Percentiles rank a stretch among this genome's conserved stretches.
Evolutionary conservation across 108 stramenopile species (phyloP).

Genomic region (Cyclotella kingstonii): DNA sequence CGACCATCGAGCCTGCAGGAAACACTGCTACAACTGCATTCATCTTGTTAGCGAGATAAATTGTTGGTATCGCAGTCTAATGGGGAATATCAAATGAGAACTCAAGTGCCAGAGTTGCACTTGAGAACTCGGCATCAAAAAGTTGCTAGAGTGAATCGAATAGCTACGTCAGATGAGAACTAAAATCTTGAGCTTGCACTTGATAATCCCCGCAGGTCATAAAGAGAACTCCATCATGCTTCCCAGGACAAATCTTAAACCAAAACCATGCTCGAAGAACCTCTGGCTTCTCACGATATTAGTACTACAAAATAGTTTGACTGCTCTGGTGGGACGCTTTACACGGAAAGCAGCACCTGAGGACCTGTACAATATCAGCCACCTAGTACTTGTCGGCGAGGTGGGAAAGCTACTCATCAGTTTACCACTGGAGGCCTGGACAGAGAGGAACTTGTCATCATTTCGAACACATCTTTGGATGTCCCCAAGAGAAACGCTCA

Average conservation of each 20-base stretch:
- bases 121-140: too few relatives aligned
- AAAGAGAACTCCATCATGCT: neutral
- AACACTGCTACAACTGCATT: too few relatives aligned
- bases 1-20: too few relatives aligned
- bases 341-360: neutral
- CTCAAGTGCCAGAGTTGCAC: too few relatives aligned
- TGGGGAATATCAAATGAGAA: too few relatives aligned
- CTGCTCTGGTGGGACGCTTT: neutral
- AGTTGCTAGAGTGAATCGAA: too few relatives aligned
- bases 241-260: neutral
- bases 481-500: slow-evolving; percentile 26
- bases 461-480: neutral
- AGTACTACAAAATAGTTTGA: neutral
- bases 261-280: neutral
- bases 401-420: neutral
- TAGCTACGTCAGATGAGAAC: too few relatives aligned
- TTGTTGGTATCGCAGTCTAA: too few relatives aligned
- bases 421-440: neutral
- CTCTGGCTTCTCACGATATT: neutral
- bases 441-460: neutral
- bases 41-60: too few relatives aligned
- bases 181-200: too few relatives aligned
- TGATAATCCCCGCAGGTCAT: neutral
- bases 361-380: slow-evolving; percentile 7
- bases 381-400: neutral